Evolutionary conservation across 805 yeast genomes (phyloP).

Genomic region (Metschnikowia lochheadii): DNA sequence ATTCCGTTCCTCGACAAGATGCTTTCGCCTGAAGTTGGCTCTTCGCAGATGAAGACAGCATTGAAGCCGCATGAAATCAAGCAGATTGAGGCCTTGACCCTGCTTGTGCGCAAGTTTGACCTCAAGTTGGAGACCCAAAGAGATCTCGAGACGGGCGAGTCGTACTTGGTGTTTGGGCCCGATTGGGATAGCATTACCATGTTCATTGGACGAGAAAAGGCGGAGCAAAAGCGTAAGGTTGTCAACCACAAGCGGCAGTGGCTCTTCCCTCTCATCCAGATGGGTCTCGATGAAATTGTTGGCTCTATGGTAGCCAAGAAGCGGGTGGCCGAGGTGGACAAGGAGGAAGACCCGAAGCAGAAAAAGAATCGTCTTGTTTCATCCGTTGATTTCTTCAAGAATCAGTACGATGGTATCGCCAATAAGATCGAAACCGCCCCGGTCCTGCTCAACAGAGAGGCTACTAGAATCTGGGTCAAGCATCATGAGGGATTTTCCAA

Average conservation of each 20-base stretch:
- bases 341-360: conserved; percentile 13
- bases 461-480: conserved; percentile 66
- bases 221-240: conserved; percentile 17
- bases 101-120: conserved; percentile 36
- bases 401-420: conserved; percentile 32
- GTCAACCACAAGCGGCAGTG: conserved; percentile 28
- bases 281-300: conserved; percentile 30
- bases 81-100: conserved; percentile 35
- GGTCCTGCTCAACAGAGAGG: conserved; percentile 9
- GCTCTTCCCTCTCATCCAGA: conserved; percentile 35
- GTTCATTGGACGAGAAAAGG: conserved; percentile 14
- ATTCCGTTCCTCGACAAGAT: conserved; percentile 33
- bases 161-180: conserved; percentile 29
- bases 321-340: conserved; percentile 15
- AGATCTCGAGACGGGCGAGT: conserved; percentile 30
- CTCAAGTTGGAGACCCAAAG: conserved; percentile 36
- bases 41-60: conserved; percentile 21
- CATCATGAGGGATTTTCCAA: conserved; percentile 89
- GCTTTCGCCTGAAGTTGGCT: conserved; percentile 28
- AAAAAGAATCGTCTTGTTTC: conserved; percentile 21
- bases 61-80: conserved; percentile 27
- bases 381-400: conserved; percentile 38
- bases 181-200: conserved; percentile 32
- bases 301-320: conserved; percentile 17
- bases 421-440: conserved; percentile 19